phyloP scores from a whole-genome alignment of 768 basidiomycete genomes.

The Gelatoporia subvermispora region DNA sequence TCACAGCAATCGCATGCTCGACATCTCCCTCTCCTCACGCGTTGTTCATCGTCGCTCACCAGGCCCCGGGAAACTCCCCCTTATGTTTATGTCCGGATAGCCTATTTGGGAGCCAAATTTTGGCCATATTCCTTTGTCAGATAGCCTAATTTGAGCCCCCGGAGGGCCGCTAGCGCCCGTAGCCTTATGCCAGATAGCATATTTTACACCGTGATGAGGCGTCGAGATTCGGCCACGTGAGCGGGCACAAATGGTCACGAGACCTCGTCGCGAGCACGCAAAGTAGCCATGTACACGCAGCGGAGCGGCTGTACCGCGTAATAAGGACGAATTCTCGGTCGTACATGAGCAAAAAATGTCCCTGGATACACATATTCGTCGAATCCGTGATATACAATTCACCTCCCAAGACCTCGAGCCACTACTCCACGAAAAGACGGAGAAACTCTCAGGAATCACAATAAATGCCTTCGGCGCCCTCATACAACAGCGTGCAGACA shows the following conservation, averaged over 20 bases:
- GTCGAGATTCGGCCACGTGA: background rate
- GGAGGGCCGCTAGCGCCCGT: background rate
- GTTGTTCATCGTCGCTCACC: too few relatives aligned
- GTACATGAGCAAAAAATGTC: background rate
- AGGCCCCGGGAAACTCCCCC: slow-evolving; percentile 1
- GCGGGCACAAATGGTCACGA: background rate
- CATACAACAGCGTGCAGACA: background rate
- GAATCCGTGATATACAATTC: background rate
- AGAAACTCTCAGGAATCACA: background rate
- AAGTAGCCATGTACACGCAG: background rate
- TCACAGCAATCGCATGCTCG: too few relatives aligned
- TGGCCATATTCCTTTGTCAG: too few relatives aligned
- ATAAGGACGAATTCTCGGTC: too few relatives aligned
- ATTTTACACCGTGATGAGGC: background rate
- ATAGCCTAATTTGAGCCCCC: too few relatives aligned
- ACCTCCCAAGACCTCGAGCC: background rate
- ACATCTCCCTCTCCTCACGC: too few relatives aligned
- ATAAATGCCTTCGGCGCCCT: background rate
- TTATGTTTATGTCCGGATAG: background rate
- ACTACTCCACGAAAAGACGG: background rate
- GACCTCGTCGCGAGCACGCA: background rate
- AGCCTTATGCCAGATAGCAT: background rate
- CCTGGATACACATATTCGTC: background rate
- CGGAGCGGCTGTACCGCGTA: too few relatives aligned
- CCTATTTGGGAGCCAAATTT: background rate